Evolutionary conservation across 2,329 filamentous ascomycete genomes (phyloP), one percentile per base, ranked within the genome.

Genomic region (Tolypocladium capitatum): DNA sequence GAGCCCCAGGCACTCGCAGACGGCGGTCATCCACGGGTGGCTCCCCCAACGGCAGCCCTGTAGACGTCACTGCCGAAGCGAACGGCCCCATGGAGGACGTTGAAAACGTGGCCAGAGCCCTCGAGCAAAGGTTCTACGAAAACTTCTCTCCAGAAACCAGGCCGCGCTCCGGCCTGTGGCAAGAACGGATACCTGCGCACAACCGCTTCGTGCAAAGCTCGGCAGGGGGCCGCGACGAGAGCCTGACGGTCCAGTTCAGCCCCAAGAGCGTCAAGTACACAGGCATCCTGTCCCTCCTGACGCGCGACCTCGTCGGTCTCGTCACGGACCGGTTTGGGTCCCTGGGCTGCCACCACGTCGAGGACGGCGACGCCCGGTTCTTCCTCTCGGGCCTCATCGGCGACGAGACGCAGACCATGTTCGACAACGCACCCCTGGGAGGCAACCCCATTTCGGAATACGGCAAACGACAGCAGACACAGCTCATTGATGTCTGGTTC

Each of bases 401-500:
- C 47, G 62, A 65, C 41, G 46, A 56, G 28, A 56, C 57, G 3
- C 53, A 52, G 35, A 54, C 53, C 48, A 65, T 65, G 62, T 64
- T 65, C 47, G 62, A 63, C 46, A 53, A 49, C 16, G 42, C 46
- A 27, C 33, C 54, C 8, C 46, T 51, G 2, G 47, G 54, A 10
- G 52, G 49, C 46, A 61, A 55, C 43, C 61, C 62, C 20, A 48
- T 64, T 5, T 53, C 54, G 27, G 59, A 58, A 38, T 59, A 63
- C 30, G 60, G 61, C 7, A 57, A 57, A 30, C 51, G 62, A 31
- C 62, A 64, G 32, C 58, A 61, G 46, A 63, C 55, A 8, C 63
- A 65, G 46, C 54, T 69, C 24, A 63, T 69, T 40, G 67, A 69
- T 45, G 60, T 69, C 24, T 69, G 67, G 67, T 69, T 64, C 48